Conservation (phyloP, 148 eudicot species). For the Camellia granthamiana region DNA sequence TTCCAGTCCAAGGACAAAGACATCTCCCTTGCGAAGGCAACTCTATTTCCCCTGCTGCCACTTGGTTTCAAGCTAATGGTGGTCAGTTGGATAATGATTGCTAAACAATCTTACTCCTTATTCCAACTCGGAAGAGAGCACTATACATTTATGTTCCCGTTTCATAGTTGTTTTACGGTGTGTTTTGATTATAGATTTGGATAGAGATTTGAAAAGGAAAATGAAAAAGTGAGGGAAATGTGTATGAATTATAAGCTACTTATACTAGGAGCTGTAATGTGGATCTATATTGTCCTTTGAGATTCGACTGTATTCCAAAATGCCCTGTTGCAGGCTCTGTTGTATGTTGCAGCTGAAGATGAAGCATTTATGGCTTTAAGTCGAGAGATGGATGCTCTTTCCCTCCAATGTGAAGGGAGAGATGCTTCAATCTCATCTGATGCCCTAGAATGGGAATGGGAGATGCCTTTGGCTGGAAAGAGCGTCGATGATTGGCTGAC, state of each 20-base stretch:
- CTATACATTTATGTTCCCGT: background rate
- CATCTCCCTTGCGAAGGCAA: constrained; percentile 93
- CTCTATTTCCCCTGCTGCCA: background rate
- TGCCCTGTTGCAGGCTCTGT: constrained; percentile 54
- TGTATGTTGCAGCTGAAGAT: constrained; percentile 83
- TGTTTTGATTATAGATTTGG: no score
- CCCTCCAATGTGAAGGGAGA: constrained; percentile 53
- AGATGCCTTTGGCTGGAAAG: constrained; percentile 71
- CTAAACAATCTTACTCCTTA: constrained; percentile 28
- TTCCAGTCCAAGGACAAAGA: constrained; percentile 81
- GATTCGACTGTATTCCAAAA: constrained; percentile 12
- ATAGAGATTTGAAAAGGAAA: no score
- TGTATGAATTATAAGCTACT: no score
- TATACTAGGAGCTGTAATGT: background rate
- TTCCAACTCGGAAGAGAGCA: constrained; percentile 33
- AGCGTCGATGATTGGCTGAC: constrained; percentile 64
- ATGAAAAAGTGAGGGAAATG: no score
- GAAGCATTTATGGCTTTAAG: constrained; percentile 71
- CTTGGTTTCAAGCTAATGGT: no score
- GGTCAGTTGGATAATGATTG: constrained; percentile 15
- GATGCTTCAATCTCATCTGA: constrained; percentile 25
- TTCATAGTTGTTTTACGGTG: background rate
- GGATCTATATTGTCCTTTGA: background rate
- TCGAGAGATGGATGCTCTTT: constrained; percentile 63
- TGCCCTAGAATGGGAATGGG: constrained; percentile 42